Evolutionary conservation across 441 rosid genomes (phyloP).

Genomic region (Lepidium campestre): DNA sequence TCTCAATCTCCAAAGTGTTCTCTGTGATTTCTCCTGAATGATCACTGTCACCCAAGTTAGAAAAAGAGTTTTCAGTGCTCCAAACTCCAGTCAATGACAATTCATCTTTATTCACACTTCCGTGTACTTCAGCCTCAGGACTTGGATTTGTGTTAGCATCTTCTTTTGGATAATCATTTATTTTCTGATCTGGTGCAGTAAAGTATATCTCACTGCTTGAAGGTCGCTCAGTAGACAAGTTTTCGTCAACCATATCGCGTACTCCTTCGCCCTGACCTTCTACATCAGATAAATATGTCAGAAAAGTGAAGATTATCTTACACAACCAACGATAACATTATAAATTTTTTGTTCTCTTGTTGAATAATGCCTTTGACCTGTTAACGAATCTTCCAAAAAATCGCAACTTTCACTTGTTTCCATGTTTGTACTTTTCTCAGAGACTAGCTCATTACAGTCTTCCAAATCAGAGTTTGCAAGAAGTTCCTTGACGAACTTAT

Average conservation of each 20-base stretch:
- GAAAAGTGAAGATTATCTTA: not conserved
- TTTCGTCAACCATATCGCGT: not conserved
- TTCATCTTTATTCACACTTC: slow-evolving; percentile 6
- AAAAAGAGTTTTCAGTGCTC: not conserved
- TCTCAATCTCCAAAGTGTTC: slow-evolving; percentile 23
- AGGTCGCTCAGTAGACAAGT: slow-evolving; percentile 16
- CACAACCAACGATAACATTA: not conserved
- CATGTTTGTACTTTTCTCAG: slow-evolving; percentile 19
- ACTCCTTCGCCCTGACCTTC: slow-evolving; percentile 42
- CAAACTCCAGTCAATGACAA: slow-evolving; percentile 7
- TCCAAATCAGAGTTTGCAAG: slow-evolving; percentile 36
- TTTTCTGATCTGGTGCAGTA: slow-evolving; percentile 1
- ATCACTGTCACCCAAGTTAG: not conserved
- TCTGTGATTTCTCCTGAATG: slow-evolving; percentile 8
- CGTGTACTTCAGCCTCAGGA: slow-evolving; percentile 7
- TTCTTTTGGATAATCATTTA: not conserved
- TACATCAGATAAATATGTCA: slow-evolving; percentile 26
- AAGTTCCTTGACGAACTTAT: slow-evolving; percentile 57
- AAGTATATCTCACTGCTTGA: not conserved
- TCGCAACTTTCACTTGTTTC: slow-evolving; percentile 13
- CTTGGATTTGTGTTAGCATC: not conserved
- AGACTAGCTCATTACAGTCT: slow-evolving; percentile 23
- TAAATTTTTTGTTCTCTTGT: not conserved
- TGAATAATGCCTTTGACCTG: slow-evolving; percentile 37
- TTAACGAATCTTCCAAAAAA: slow-evolving; percentile 11